phyloP scores from a whole-genome alignment of 805 yeast species.

The Candida sonorensis region DNA sequence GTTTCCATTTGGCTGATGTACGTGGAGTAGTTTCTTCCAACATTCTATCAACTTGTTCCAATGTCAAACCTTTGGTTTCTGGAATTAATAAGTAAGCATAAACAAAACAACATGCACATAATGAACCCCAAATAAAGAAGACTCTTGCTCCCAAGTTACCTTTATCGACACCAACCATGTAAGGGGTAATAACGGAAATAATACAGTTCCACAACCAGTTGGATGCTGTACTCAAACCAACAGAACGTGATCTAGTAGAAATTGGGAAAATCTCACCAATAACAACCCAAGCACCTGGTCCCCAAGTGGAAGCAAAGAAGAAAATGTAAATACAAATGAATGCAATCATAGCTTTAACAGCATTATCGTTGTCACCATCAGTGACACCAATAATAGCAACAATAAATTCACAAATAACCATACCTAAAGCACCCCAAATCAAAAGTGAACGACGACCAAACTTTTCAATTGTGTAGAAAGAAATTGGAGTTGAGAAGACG shows the following conservation, averaged over 20 bases:
- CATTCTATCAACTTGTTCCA: conserved; percentile 69
- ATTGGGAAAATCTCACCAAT: conserved; percentile 61
- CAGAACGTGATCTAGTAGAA: conserved; percentile 67
- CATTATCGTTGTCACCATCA: conserved; percentile 21
- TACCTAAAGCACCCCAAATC: conserved; percentile 43
- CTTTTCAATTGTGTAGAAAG: conserved; percentile 46
- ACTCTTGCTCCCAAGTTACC: conserved; percentile 59
- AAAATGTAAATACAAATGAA: conserved; percentile 59
- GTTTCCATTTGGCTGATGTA: conserved; percentile 29
- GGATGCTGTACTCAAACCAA: conserved; percentile 64
- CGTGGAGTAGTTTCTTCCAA: conserved; percentile 30
- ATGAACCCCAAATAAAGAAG: conserved; percentile 67
- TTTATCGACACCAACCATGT: conserved; percentile 56
- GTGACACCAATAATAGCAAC: conserved; percentile 38
- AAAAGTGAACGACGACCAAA: conserved; percentile 52
- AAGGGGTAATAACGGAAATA: conserved; percentile 73
- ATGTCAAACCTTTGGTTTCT: conserved; percentile 74
- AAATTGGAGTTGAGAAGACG: conserved; percentile 46
- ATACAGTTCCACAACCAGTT: conserved; percentile 77
- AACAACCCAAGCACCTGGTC: conserved; percentile 71
- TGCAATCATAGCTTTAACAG: conserved; percentile 29
- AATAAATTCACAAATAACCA: conserved; percentile 49
- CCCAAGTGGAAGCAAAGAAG: conserved; percentile 80
- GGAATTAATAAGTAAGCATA: conserved; percentile 69
- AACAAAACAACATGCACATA: conserved; percentile 38